Evolutionary conservation across 805 yeast species (phyloP).

Genomic region (Nakazawaea wickerhamii): DNA sequence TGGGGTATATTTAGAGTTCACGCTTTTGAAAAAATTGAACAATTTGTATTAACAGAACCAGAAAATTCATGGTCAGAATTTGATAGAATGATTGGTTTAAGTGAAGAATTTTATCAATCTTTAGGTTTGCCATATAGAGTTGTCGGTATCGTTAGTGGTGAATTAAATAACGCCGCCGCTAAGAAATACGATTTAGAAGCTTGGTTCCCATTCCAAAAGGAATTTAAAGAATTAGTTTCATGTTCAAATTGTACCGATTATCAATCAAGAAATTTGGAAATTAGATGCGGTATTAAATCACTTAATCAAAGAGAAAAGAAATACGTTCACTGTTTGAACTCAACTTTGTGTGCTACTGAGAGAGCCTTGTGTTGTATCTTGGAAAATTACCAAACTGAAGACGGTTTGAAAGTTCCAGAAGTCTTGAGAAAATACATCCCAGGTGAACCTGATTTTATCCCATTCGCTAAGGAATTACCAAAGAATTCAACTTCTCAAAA

Average conservation of each 20-base stretch:
- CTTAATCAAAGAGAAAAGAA: conserved; percentile 93
- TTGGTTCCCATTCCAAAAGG: conserved; percentile 99
- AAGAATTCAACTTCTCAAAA: conserved; percentile 86
- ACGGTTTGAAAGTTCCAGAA: conserved; percentile 89
- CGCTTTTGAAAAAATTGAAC: conserved; percentile 97
- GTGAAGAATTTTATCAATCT: conserved; percentile 91
- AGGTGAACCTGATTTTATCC: conserved; percentile 96
- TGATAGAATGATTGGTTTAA: conserved; percentile 85
- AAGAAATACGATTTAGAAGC: conserved; percentile 98
- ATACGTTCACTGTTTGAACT: conserved; percentile 97
- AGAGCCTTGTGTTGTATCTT: conserved; percentile 96
- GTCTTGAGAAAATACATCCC: conserved; percentile 95
- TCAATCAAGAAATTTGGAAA: conserved; percentile 97
- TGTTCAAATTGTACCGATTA: conserved; percentile 99
- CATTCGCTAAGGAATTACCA: conserved; percentile 85
- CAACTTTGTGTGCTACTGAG: conserved; percentile 96
- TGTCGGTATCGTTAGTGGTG: conserved; percentile 97
- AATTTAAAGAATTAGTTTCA: conserved; percentile 95
- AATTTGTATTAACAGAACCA: conserved; percentile 92
- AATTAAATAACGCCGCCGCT: conserved; percentile 98
- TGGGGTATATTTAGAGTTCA: conserved; percentile 99
- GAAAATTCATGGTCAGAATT: conserved; percentile 98
- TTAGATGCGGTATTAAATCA: conserved; percentile 97
- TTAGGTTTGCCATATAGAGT: conserved; percentile 94
- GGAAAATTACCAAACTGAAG: conserved; percentile 97